A percentile compares a stretch with the other conserved stretches of the same genome.
These are phyloP conservation scores for Strobilomyces dryophilus DNA, from an alignment of 768 basidiomycete species.

Conservation along the genomic window DNA sequence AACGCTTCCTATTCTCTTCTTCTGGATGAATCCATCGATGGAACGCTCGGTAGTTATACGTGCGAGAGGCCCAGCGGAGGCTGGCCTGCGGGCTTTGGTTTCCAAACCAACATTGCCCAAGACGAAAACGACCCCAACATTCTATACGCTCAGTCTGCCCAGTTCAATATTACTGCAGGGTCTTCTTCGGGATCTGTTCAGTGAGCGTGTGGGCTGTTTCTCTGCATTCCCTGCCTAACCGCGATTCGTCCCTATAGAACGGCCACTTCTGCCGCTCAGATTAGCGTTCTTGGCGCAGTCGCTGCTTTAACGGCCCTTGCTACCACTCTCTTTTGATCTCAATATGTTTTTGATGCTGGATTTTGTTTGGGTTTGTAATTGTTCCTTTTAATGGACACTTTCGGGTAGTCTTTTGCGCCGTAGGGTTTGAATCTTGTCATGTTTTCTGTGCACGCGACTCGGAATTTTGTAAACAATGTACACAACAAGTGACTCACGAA, in stretches of 20 bases:
- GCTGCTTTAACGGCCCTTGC: conserved; percentile 35
- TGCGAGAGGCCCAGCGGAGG: conserved; percentile 57
- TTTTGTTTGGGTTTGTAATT: background rate
- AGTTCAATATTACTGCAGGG: conserved; percentile 48
- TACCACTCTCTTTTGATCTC: conserved; percentile 17
- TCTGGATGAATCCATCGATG: conserved; percentile 53
- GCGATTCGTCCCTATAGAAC: conserved; percentile 7
- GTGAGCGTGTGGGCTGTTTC: conserved; percentile 12
- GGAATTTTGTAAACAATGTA: no score
- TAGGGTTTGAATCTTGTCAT: no score
- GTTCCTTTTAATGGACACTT: background rate
- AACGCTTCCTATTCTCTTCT: conserved; percentile 37
- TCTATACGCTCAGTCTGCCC: conserved; percentile 67
- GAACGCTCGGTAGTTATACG: conserved; percentile 34
- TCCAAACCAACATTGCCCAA: conserved; percentile 69
- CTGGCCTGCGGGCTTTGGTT: conserved; percentile 59
- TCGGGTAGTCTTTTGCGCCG: no score
- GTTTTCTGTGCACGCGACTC: no score
- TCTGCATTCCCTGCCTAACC: background rate
- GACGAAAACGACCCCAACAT: conserved; percentile 40
- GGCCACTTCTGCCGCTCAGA: conserved; percentile 17
- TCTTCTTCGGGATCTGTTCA: conserved; percentile 11
- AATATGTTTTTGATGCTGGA: background rate
- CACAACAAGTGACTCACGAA: no score
- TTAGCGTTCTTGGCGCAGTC: conserved; percentile 32